Conservation (phyloP, 345 rosid species). For the Laguncularia racemosa region DNA sequence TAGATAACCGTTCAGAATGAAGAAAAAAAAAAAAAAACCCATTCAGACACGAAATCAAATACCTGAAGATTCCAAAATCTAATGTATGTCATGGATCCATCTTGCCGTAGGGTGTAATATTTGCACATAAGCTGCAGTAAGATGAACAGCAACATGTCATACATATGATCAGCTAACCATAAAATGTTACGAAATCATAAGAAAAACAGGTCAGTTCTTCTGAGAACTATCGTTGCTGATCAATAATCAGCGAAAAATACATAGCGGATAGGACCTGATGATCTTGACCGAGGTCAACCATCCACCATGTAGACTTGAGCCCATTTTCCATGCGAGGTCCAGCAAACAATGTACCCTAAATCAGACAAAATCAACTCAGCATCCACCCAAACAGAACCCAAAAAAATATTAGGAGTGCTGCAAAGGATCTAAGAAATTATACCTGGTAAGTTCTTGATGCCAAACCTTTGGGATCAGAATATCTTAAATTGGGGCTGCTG, state of each 20-base stretch:
- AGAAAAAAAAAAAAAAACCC: neutral
- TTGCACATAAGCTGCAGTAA: constrained; percentile 91
- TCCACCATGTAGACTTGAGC: constrained; percentile 71
- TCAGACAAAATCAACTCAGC: constrained; percentile 2
- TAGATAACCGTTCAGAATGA: neutral
- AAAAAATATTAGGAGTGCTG: neutral
- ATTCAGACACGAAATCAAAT: neutral
- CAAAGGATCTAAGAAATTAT: constrained; percentile 7
- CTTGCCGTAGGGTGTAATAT: constrained; percentile 83
- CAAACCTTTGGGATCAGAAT: constrained; percentile 82
- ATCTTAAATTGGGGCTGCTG: constrained; percentile 82
- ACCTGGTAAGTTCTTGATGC: constrained; percentile 86
- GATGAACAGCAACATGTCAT: neutral
- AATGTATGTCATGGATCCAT: constrained; percentile 71
- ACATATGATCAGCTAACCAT: no score
- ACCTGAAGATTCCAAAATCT: constrained; percentile 94
- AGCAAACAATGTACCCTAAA: constrained; percentile 78
- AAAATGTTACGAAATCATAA: no score
- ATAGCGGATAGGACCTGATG: constrained; percentile 57
- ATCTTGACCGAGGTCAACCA: constrained; percentile 84
- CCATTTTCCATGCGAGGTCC: constrained; percentile 84
- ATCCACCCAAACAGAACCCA: neutral
- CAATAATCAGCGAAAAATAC: neutral
- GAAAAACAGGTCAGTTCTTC: neutral
- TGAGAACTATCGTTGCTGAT: neutral